A percentile compares a stretch with the other conserved stretches of the same genome.
Evolutionary conservation across 768 basidiomycete species (phyloP).

Genomic region (Mycena pura): DNA sequence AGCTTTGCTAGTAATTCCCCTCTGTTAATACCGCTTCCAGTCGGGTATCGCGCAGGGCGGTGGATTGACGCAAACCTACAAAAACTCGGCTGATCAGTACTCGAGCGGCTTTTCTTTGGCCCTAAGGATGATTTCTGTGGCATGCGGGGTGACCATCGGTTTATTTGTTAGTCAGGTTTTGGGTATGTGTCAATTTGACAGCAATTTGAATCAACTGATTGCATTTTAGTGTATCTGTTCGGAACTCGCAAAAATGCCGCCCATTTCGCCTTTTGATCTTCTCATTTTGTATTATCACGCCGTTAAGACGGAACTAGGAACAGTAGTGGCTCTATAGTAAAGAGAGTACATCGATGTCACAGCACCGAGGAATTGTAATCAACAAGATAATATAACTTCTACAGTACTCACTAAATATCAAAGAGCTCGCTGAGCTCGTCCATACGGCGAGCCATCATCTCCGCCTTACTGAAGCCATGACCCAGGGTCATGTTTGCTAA

Average conservation of each 20-base stretch:
- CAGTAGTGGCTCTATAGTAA: constrained; percentile 24
- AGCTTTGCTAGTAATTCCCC: neutral
- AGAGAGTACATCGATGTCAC: constrained; percentile 18
- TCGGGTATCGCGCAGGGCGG: constrained; percentile 81
- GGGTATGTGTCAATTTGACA: constrained; percentile 37
- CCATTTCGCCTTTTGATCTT: constrained; percentile 72
- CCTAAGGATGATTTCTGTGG: constrained; percentile 82
- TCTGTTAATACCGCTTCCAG: constrained; percentile 42
- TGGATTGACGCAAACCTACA: constrained; percentile 66
- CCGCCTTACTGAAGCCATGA: constrained; percentile 85
- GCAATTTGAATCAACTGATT: neutral
- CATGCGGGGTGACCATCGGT: constrained; percentile 80
- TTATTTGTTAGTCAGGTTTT: constrained; percentile 82
- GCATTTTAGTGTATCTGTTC: constrained; percentile 66
- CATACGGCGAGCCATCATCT: constrained; percentile 85
- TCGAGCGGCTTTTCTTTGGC: constrained; percentile 82
- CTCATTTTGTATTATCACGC: constrained; percentile 8
- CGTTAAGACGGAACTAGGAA: neutral
- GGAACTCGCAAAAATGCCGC: constrained; percentile 76
- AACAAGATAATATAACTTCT: constrained; percentile 37
- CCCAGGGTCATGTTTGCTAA: constrained; percentile 94
- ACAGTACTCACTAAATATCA: constrained; percentile 37
- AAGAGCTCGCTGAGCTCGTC: constrained; percentile 87
- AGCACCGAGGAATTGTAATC: constrained; percentile 22
- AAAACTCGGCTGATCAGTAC: constrained; percentile 70